These are phyloP conservation scores for Eragrostis nindensis DNA, from an alignment of 176 grass and related monocot genomes.

Conservation along the genomic window DNA sequence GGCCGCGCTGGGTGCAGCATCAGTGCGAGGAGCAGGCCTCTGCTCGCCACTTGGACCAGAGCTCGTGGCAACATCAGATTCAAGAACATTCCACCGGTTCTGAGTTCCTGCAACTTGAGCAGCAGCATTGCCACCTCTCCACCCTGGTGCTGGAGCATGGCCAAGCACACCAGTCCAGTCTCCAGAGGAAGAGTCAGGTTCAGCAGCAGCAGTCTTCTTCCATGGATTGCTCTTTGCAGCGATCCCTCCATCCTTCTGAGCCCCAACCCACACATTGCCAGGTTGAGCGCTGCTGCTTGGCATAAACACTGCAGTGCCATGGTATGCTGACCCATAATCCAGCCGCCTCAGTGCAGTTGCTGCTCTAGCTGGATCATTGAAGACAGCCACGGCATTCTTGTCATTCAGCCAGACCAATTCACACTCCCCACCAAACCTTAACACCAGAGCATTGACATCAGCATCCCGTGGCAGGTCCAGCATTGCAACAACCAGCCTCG, in stretches of 20 bases:
- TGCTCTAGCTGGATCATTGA: slow-evolving; percentile 79
- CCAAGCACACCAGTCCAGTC: slow-evolving; percentile 47
- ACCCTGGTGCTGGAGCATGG: slow-evolving; percentile 49
- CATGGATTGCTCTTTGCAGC: slow-evolving; percentile 70
- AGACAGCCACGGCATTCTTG: slow-evolving; percentile 82
- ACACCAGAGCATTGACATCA: slow-evolving; percentile 86
- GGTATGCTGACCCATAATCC: slow-evolving; percentile 91
- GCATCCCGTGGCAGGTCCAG: slow-evolving; percentile 85
- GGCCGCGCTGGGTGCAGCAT: slow-evolving; percentile 22
- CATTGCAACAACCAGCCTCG: slow-evolving; percentile 87
- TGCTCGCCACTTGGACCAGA: slow-evolving; percentile 19
- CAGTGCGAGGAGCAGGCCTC: neutral
- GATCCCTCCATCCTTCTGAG: slow-evolving; percentile 45
- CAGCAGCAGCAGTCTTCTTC: slow-evolving; percentile 59
- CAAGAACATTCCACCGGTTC: slow-evolving; percentile 80
- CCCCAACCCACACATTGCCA: slow-evolving; percentile 55
- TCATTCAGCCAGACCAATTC: slow-evolving; percentile 97
- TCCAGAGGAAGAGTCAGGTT: slow-evolving; percentile 57
- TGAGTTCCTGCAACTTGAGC: slow-evolving; percentile 40
- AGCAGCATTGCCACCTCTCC: slow-evolving; percentile 29
- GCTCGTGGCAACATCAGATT: slow-evolving; percentile 47
- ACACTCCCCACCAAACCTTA: slow-evolving; percentile 95
- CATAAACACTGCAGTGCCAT: slow-evolving; percentile 62
- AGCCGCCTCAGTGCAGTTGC: slow-evolving; percentile 83
- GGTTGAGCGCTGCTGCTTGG: slow-evolving; percentile 42